Evolutionary conservation across 2,329 filamentous ascomycete species (phyloP).

Genomic region (Metarhizium album): DNA sequence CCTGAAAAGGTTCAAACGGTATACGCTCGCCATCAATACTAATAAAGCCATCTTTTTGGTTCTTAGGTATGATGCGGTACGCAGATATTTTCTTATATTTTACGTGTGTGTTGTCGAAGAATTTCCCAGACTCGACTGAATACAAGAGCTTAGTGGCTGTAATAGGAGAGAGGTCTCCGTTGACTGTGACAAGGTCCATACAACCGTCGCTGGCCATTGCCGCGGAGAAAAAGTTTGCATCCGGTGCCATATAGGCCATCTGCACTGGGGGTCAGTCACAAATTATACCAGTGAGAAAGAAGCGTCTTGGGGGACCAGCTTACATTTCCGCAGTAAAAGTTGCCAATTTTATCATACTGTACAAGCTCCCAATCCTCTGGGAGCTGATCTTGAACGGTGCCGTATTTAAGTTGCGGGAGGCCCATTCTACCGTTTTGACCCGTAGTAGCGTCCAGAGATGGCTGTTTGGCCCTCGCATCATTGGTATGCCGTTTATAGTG

Average conservation of each 20-base stretch:
- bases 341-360: slow-evolving; percentile 69
- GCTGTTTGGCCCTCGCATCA: slow-evolving; percentile 13
- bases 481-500: slow-evolving; percentile 51
- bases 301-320: slow-evolving; percentile 21
- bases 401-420: slow-evolving; percentile 66
- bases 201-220: slow-evolving; percentile 74
- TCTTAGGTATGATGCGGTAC: slow-evolving; percentile 70
- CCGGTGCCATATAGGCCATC: slow-evolving; percentile 86
- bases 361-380: slow-evolving; percentile 67
- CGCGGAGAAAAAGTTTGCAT: slow-evolving; percentile 79
- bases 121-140: slow-evolving; percentile 58
- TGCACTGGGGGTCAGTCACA: slow-evolving; percentile 19
- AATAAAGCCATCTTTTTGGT: slow-evolving; percentile 68
- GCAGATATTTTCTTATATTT: slow-evolving; percentile 77
- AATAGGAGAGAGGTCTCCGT: slow-evolving; percentile 59
- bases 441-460: background rate
- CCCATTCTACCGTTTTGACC: slow-evolving; percentile 29
- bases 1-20: slow-evolving; percentile 83
- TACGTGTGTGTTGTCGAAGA: slow-evolving; percentile 72
- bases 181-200: slow-evolving; percentile 73
- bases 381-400: slow-evolving; percentile 66
- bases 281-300: background rate
- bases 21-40: slow-evolving; percentile 88
- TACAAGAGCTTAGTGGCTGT: slow-evolving; percentile 61
- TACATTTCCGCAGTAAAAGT: slow-evolving; percentile 87